Conservation (phyloP, 176 grass and related monocot genomes). For the Panicum miliaceum region DNA sequence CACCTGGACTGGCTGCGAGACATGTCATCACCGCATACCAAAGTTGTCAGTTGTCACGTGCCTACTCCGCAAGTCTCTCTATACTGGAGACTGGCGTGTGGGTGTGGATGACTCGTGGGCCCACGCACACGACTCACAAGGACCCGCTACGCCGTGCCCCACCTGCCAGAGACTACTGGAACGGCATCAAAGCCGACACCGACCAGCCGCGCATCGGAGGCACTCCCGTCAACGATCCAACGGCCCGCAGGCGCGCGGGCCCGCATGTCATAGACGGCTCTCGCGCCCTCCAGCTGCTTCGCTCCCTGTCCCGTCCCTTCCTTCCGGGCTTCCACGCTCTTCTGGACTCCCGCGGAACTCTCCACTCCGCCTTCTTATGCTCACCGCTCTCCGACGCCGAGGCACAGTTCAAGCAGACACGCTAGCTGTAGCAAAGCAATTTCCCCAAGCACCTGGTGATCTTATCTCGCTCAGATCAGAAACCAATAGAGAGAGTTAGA, state of each 20-base stretch:
- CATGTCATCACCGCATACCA: background rate
- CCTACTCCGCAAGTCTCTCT: too few species aligned
- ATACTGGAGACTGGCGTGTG: too few species aligned
- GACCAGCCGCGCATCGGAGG: background rate
- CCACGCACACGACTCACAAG: background rate
- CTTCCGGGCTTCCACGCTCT: slow-evolving; percentile 24
- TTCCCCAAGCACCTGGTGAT: background rate
- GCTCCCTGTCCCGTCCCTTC: background rate
- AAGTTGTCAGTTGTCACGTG: background rate
- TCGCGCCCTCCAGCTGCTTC: slow-evolving; percentile 38
- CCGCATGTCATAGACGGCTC: slow-evolving; percentile 55
- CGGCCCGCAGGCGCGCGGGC: fast-evolving
- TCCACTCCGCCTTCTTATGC: slow-evolving; percentile 36
- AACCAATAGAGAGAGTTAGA: background rate
- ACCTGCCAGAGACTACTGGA: background rate
- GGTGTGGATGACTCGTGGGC: background rate
- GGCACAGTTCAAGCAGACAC: background rate
- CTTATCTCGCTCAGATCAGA: background rate
- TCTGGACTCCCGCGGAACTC: slow-evolving; percentile 49
- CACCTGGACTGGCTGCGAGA: background rate
- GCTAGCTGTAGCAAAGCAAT: background rate
- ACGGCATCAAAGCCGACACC: background rate
- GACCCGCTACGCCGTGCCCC: background rate
- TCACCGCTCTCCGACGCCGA: background rate
- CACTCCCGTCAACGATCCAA: background rate